Percentiles rank a stretch among this genome's conserved stretches.
phyloP scores from a whole-genome alignment of 305 asterid genomes.

The Fraxinus albicans region DNA sequence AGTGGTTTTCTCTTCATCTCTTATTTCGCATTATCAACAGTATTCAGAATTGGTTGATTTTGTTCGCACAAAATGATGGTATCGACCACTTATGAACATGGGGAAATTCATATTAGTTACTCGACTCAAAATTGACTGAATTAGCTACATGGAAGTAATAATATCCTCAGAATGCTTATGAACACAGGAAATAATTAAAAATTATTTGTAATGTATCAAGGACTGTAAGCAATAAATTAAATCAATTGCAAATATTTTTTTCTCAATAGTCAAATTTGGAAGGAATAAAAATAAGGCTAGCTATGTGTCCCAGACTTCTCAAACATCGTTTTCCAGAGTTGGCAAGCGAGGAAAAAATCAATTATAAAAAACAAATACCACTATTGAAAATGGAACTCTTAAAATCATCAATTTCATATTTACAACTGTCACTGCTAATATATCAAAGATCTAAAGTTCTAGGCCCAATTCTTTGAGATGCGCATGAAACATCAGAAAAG shows the following conservation, averaged over 20 bases:
- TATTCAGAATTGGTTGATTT: background rate
- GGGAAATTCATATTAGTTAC: background rate
- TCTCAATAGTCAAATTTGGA: background rate
- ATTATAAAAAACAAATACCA: background rate
- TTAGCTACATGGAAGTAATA: background rate
- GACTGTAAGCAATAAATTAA: background rate
- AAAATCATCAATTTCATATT: conserved; percentile 31
- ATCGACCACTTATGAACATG: background rate
- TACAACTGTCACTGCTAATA: conserved; percentile 51
- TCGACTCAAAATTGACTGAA: background rate
- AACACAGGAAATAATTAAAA: background rate
- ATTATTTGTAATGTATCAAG: background rate
- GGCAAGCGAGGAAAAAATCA: background rate
- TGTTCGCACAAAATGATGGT: background rate
- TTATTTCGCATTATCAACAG: background rate
- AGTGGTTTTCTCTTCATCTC: background rate
- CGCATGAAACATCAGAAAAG: conserved; percentile 16
- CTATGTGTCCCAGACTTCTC: background rate
- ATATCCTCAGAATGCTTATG: background rate
- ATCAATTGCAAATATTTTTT: background rate
- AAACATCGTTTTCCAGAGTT: background rate
- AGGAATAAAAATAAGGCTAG: background rate
- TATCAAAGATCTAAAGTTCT: conserved; percentile 29
- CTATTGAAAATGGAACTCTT: background rate
- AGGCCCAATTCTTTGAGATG: conserved; percentile 22